Evolutionary conservation across 139 green algal species (phyloP).

Genomic region (Dunaliella sp.): DNA sequence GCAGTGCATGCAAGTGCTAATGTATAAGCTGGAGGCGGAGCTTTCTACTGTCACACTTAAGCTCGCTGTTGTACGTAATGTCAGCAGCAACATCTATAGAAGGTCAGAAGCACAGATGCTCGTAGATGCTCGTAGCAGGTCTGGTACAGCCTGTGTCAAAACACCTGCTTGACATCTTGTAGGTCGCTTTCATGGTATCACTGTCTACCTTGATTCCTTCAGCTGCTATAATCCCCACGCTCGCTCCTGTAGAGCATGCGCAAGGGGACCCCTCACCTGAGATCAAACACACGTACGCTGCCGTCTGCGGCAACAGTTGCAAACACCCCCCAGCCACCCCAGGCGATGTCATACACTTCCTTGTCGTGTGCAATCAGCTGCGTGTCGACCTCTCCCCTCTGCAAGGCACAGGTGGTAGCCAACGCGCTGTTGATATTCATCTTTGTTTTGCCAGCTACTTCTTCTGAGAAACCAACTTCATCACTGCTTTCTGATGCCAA

Average conservation of each 20-base stretch:
- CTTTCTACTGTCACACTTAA: too few relatives aligned
- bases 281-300: constrained; percentile 94
- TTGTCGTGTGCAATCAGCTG: constrained; percentile 94
- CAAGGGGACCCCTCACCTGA: too few relatives aligned
- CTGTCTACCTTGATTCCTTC: not conserved
- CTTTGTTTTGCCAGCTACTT: too few relatives aligned
- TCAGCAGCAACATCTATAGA: not conserved
- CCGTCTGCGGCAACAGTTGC: constrained; percentile 93
- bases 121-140: not conserved
- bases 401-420: too few relatives aligned
- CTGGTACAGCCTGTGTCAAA: not conserved
- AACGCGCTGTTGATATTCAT: too few relatives aligned
- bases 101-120: not conserved
- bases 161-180: not conserved
- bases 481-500: too few relatives aligned
- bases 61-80: too few relatives aligned
- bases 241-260: too few relatives aligned
- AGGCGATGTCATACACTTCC: constrained; percentile 98
- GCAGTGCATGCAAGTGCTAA: too few relatives aligned
- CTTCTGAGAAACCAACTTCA: too few relatives aligned
- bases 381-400: constrained; percentile 84
- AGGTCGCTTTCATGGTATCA: not conserved
- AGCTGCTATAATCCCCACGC: too few relatives aligned
- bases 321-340: constrained; percentile 93
- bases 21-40: too few relatives aligned